Percentiles rank a stretch among this genome's conserved stretches.
These are phyloP conservation scores for Coemansia sp. DNA, from an alignment of 192 early-diverging fungal species.

Conservation along the genomic window DNA sequence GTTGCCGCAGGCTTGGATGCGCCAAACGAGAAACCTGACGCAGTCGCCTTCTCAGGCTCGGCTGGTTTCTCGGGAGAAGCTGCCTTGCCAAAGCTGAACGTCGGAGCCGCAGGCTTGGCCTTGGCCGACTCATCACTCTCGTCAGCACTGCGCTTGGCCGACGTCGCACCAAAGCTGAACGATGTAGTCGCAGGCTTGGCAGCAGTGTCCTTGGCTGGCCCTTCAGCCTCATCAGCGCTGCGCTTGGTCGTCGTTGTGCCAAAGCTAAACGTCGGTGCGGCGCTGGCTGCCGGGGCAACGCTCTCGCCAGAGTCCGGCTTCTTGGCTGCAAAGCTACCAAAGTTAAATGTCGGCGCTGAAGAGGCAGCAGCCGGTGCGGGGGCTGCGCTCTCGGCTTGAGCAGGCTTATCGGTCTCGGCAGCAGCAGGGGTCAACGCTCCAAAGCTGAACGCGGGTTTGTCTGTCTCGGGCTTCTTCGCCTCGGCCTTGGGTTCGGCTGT, in stretches of 20 bases:
- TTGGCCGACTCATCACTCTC: not conserved
- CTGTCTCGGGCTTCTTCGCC: not conserved
- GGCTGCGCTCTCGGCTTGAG: constrained; percentile 3
- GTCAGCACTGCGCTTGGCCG: not conserved
- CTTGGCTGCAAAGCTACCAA: constrained; percentile 6
- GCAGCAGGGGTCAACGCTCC: not conserved
- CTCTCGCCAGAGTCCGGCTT: constrained; percentile 8
- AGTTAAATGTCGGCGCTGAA: constrained; percentile 13
- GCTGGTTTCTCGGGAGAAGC: not conserved
- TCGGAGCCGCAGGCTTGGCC: constrained; percentile 2
- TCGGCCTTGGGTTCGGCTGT: not conserved
- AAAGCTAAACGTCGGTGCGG: constrained; percentile 14
- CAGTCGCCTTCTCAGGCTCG: not conserved
- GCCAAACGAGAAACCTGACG: not conserved
- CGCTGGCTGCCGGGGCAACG: not conserved
- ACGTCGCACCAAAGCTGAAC: constrained; percentile 14
- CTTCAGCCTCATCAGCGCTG: not conserved
- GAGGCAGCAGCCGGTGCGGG: not conserved
- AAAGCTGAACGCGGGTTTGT: constrained; percentile 17
- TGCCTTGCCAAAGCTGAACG: constrained; percentile 16
- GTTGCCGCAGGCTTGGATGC: not conserved
- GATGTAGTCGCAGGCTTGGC: constrained; percentile 5
- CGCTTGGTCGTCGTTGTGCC: not conserved
- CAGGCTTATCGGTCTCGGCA: constrained; percentile 6
- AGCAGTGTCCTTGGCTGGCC: not conserved